phyloP scores from a whole-genome alignment of 768 basidiomycete species.

The Asterophora parasitica region DNA sequence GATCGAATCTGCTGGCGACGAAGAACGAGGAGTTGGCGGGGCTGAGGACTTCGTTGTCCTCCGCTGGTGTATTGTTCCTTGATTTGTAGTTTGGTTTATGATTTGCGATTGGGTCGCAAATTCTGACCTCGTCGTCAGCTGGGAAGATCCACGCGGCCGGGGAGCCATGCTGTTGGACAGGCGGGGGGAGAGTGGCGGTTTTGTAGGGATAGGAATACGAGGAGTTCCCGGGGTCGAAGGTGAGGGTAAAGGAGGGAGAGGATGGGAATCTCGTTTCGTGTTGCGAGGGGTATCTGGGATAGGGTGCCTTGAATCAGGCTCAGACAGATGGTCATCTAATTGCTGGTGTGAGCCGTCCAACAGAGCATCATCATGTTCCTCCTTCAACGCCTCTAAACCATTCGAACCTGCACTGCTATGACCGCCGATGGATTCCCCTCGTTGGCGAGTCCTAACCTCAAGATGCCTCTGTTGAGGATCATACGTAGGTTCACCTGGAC shows the following conservation, averaged over 20 bases:
- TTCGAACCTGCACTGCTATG: constrained; percentile 55
- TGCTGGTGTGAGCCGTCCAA: constrained; percentile 21
- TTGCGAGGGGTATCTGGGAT: constrained; percentile 39
- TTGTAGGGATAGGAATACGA: constrained; percentile 18
- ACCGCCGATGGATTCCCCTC: constrained; percentile 40
- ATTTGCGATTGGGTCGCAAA: constrained; percentile 31
- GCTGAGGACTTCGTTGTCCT: constrained; percentile 59
- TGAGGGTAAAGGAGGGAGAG: constrained; percentile 62
- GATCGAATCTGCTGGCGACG: constrained; percentile 46
- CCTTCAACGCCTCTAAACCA: constrained; percentile 55
- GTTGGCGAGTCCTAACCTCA: constrained; percentile 35
- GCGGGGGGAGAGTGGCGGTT: constrained; percentile 46
- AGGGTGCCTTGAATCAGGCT: constrained; percentile 24
- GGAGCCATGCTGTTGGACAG: constrained; percentile 35
- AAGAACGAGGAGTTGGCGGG: constrained; percentile 50
- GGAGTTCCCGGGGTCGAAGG: constrained; percentile 31
- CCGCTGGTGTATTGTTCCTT: constrained; percentile 67
- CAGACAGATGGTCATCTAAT: constrained; percentile 21
- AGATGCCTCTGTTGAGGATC: constrained; percentile 28
- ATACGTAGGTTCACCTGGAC: constrained; percentile 23
- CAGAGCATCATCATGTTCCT: constrained; percentile 45
- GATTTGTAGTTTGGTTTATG: constrained; percentile 54
- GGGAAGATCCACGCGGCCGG: constrained; percentile 58
- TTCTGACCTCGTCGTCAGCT: constrained; percentile 36
- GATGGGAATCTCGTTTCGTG: constrained; percentile 51